Conservation (phyloP, 768 basidiomycete genomes). For the Mycena crocata region DNA sequence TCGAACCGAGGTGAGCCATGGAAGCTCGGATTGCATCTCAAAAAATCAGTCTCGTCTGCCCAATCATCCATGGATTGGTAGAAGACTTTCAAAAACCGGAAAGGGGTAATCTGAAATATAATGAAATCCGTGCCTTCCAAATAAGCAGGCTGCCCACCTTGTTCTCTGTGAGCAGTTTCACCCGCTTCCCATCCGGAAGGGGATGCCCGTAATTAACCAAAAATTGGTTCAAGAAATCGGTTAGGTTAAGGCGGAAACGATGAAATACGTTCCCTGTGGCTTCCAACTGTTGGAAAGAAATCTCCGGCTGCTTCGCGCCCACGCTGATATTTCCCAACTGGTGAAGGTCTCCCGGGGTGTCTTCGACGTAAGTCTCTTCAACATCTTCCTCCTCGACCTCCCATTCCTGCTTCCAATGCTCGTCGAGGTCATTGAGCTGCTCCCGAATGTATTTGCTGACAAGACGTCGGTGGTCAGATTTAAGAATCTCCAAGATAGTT, state of each 20-base stretch:
- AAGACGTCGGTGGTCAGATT: neutral
- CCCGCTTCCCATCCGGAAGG: too few relatives aligned
- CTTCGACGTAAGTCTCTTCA: too few relatives aligned
- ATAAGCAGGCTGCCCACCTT: neutral
- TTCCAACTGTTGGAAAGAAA: neutral
- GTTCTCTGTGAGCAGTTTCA: neutral
- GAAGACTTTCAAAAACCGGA: constrained; percentile 29
- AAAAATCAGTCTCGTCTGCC: constrained; percentile 23
- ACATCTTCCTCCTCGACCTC: neutral
- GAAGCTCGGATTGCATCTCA: constrained; percentile 35
- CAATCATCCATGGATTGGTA: constrained; percentile 33
- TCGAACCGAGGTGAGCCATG: constrained; percentile 20
- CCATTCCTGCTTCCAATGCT: neutral
- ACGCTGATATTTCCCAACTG: neutral
- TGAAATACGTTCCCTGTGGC: neutral
- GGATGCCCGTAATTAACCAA: neutral
- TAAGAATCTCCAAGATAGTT: neutral
- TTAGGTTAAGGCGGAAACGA: neutral
- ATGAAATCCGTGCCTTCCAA: neutral
- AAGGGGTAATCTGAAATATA: neutral
- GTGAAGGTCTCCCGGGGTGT: neutral
- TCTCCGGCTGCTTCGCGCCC: neutral
- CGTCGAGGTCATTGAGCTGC: neutral
- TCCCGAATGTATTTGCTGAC: neutral
- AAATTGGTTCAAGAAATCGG: neutral